Percentiles rank a stretch among this genome's conserved stretches.
These are phyloP conservation scores for Peronospora tabacina DNA, from an alignment of 352 stramenopile genomes.

Conservation along the genomic window DNA sequence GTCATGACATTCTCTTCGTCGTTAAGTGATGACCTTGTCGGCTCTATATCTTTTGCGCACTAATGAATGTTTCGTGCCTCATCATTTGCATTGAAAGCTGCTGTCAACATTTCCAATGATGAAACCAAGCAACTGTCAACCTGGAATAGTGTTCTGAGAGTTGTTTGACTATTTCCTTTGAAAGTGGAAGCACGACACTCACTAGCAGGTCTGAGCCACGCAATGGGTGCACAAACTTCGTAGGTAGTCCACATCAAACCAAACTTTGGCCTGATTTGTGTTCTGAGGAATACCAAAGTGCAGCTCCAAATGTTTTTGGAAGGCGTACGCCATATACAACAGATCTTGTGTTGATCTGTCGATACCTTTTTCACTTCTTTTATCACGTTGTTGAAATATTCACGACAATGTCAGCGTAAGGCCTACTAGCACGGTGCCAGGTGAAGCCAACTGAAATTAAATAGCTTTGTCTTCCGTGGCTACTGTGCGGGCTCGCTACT, in stretches of 20 bases:
- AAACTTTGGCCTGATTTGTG: conserved; percentile 54
- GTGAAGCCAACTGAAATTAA: conserved; percentile 13
- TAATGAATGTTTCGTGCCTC: too few species aligned
- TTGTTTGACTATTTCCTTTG: conserved; percentile 4
- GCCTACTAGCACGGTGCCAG: too few species aligned
- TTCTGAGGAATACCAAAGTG: conserved; percentile 35
- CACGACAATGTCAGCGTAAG: conserved; percentile 55
- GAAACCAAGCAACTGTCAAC: conserved; percentile 16
- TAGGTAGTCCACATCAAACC: conserved; percentile 45
- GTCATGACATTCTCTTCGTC: too few species aligned
- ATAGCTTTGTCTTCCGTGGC: background rate
- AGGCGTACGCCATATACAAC: conserved; percentile 29
- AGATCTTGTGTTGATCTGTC: too few species aligned
- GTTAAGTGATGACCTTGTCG: too few species aligned
- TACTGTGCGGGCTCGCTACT: background rate
- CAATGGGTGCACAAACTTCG: conserved; percentile 56
- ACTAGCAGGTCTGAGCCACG: conserved; percentile 52
- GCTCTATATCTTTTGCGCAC: too few species aligned
- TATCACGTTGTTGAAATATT: conserved; percentile 50
- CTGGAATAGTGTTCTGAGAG: too few species aligned
- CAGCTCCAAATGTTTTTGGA: conserved; percentile 50
- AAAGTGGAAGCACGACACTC: conserved; percentile 23
- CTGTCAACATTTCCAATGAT: conserved; percentile 6
- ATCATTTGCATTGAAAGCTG: too few species aligned
- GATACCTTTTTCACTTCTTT: background rate